Base-by-base conservation (phyloP, 2,329 filamentous ascomycete species). In the Sporothrix euskadiensis region DNA sequence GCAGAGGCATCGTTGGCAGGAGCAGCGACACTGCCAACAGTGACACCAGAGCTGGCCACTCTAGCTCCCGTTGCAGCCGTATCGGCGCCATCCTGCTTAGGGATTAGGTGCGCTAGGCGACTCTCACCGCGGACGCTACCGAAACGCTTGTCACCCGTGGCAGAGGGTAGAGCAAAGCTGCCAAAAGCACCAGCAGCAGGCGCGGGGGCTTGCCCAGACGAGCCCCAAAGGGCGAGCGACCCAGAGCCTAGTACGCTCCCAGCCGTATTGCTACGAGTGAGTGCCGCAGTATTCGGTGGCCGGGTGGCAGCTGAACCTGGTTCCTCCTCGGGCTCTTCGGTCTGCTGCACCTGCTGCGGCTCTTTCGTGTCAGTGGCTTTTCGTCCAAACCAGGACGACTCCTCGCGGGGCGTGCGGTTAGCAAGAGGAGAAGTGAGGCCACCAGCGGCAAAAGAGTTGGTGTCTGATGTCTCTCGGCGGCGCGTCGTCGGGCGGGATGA, bases 81-180 rank as follows among this genome's bases (percentile, higher is more conserved):
- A 4, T 76, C 75, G 14, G 70, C 3, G 81, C 72, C 81, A 82
- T 54, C 75, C 16, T 74, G 74, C 49, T 76, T 76, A 2, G 89
- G 90, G 77, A 97, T 91, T 30, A 97, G 82, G 79, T 94, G 94
- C 77, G 94, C 95, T 78, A 98, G 90, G 39, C 94, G 90, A 80
- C 94, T 97, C 79, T 94, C 93, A 2, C 92, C 90, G 73, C 91
- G 87, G 39, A 88, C 82, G 79, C 88, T 90, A 39, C 89, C 91
- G 78, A 91, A 88, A 10, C 92, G 90, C 83, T 96, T 97, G 72
- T 97, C 93, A 4, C 86, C 84, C 41, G 89, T 85, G 7, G 87
- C 82, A 22, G 85, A 83, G 3, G 88, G 82, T 71, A 97, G 81
- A n/a, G 92, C 91, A 81, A 98, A 98, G 78, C 90, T 96, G 12